Evolutionary conservation across 2,329 filamentous ascomycete species (phyloP), one percentile per base, ranked within the genome.

Genomic region (Fusarium palustre): DNA sequence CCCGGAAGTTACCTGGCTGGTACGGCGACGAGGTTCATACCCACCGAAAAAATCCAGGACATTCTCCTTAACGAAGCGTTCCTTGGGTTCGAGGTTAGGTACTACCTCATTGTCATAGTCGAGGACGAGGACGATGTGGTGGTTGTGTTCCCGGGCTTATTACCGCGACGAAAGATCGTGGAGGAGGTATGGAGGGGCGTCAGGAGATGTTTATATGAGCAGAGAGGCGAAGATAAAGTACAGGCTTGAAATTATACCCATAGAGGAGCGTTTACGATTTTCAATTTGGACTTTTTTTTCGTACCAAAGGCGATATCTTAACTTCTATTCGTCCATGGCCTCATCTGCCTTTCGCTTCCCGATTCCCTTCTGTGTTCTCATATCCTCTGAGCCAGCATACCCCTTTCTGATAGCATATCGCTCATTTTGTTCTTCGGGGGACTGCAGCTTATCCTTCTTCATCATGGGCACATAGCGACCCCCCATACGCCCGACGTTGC

Each of bases 31-130:
- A 80, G 86, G 58, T 86, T 90, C 79, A 98, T 99, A 62, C 95
- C 96, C 1, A 97, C 95, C 0, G 92, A 91, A 45, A 90, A 93
- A 80, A 97, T 99, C 60, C 92, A 92, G 76, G 96, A 99, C 78
- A 91, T 99, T 59, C 88, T 97, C 55, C 92, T 99, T 52, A 94
- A 97, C 78, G 96, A 99, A 83, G 96, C 94, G 5, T 98, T 98
- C 80, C 89, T 88, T 59, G 94, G 94, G 1, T 97, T 97, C 75
- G 93, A 94, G 80, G 94, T 98, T 36, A 84, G 91, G 41, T 97
- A 95, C 76, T 97, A 97, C 76, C 82, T 99, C 11, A 89, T 93
- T 7, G 92, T 98, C 31, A 91, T 98, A 55, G 93, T 98, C 20
- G 92, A 97, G 72, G 94, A 90, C 3, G 95, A 98, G 80, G 87